Evolutionary conservation across 2,329 filamentous ascomycete species (phyloP).

Genomic region (Aspergillus melleus): DNA sequence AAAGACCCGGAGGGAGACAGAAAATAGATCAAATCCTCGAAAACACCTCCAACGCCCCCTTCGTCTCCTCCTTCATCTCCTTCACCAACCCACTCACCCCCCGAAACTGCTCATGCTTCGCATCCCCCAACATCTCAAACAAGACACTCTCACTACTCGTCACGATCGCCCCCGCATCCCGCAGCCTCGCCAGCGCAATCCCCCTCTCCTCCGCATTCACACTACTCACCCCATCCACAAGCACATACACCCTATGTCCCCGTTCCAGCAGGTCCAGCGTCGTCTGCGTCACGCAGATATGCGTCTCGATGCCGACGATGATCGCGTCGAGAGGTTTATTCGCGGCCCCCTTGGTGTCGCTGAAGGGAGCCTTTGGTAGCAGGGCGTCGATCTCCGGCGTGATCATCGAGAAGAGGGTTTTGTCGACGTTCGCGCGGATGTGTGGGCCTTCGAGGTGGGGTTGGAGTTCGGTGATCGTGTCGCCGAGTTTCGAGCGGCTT

Average conservation of each 20-base stretch:
- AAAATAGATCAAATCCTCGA: slow-evolving; percentile 54
- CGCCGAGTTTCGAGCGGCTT: slow-evolving; percentile 73
- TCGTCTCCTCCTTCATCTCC: slow-evolving; percentile 70
- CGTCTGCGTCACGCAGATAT: slow-evolving; percentile 95
- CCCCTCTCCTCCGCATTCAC: slow-evolving; percentile 80
- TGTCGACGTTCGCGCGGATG: slow-evolving; percentile 66
- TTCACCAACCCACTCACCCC: slow-evolving; percentile 75
- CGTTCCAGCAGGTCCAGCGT: slow-evolving; percentile 73
- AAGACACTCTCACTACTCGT: slow-evolving; percentile 87
- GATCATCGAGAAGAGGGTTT: slow-evolving; percentile 88
- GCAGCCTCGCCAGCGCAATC: slow-evolving; percentile 73
- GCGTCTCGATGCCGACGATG: slow-evolving; percentile 86
- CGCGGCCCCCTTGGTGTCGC: slow-evolving; percentile 27
- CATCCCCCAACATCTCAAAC: slow-evolving; percentile 88
- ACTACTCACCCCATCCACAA: slow-evolving; percentile 87
- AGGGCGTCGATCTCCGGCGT: slow-evolving; percentile 63
- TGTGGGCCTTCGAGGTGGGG: slow-evolving; percentile 48
- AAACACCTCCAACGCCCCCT: slow-evolving; percentile 64
- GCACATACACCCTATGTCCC: slow-evolving; percentile 80
- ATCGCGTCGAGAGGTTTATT: slow-evolving; percentile 58
- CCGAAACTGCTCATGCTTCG: slow-evolving; percentile 68
- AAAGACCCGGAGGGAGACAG: neutral
- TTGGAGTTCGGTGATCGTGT: slow-evolving; percentile 73
- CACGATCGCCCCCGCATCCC: slow-evolving; percentile 72
- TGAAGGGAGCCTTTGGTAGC: slow-evolving; percentile 17